Evolutionary conservation across 2,329 filamentous ascomycete genomes (phyloP), one percentile per base, ranked within the genome.

Genomic region (Teratosphaeria viscida): DNA sequence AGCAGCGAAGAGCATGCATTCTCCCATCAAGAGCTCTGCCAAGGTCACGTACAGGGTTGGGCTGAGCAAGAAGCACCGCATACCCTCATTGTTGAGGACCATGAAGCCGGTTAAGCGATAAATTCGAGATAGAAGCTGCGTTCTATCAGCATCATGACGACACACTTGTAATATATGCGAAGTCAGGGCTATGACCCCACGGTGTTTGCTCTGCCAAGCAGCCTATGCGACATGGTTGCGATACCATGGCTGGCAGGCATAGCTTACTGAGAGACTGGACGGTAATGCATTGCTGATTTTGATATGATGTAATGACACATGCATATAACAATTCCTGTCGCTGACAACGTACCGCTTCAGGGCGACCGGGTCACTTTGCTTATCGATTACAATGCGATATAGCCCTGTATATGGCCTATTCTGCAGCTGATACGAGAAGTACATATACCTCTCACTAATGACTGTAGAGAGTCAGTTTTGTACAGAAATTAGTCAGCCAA

Each of bases 1-100:
- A 16, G 58, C 57, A n/a, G 59, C 61, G 11, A 23, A 53, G 29
- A 57, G 60, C 5, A 59, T 61, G 5, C 66, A 68, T 55, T 68
- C 65, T 6, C 69, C 69, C 14, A 61, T 66, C 58, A 64, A 65
- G 58, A 66, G 65, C 57, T 59, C 61, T 23, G 62, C 63, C 14
- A 75, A 73, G 59, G 72, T 76, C 4, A 71, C 74, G 2, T 76
- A 74, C 55, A 73, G 79, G 0, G 78, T 81, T 5, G 79, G 79
- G 2, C 65, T 81, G 60, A 81, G 78, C 66, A 78, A 76, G 57
- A 72, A 70, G 59, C 76, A 76, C 26, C 70, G 76, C 29, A 81
- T 81, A 54, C 77, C 77, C 19, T 76, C 79, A 19, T 67, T 81
- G 63, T 66, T 81, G 59, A 56, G 62, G 23, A 60, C 55, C 27